Evolutionary conservation across 2,329 filamentous ascomycete species (phyloP).

Genomic region (Lachnellula arida): DNA sequence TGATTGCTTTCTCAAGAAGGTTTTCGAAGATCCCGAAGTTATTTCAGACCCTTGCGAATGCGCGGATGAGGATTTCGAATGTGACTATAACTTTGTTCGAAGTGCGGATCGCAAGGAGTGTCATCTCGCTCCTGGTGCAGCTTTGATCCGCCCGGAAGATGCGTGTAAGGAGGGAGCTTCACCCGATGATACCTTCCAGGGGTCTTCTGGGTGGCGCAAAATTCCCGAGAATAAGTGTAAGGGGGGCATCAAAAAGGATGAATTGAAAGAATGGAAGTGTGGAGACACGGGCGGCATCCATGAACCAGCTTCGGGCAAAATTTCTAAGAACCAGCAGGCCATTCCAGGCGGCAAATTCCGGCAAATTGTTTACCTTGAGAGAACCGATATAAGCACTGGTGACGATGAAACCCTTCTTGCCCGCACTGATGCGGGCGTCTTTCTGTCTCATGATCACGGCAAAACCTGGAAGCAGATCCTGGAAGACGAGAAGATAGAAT

Average conservation of each 20-base stretch:
- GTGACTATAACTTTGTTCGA: conserved; percentile 84
- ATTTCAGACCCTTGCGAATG: conserved; percentile 75
- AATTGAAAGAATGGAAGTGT: conserved; percentile 71
- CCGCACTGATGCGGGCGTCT: conserved; percentile 48
- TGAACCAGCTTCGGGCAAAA: conserved; percentile 57
- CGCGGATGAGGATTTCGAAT: conserved; percentile 83
- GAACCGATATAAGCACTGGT: conserved; percentile 57
- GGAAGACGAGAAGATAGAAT: conserved; percentile 62
- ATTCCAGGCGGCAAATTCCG: conserved; percentile 54
- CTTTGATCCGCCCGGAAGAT: conserved; percentile 62
- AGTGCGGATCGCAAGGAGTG: conserved; percentile 65
- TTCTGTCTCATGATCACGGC: conserved; percentile 78
- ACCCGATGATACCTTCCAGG: conserved; percentile 64
- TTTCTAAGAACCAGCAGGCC: conserved; percentile 53
- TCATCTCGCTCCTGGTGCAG: conserved; percentile 47
- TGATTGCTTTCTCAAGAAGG: conserved; percentile 81
- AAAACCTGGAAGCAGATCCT: conserved; percentile 76
- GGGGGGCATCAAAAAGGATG: conserved; percentile 62
- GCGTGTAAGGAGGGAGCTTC: conserved; percentile 55
- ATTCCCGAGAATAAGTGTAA: conserved; percentile 81
- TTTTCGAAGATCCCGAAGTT: conserved; percentile 74
- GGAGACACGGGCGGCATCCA: conserved; percentile 48
- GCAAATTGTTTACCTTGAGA: conserved; percentile 72
- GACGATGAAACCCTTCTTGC: conserved; percentile 69
- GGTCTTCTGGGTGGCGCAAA: conserved; percentile 83